Base-by-base conservation (phyloP, 1,284 basidiomycete genomes). In the Limonomyces culmigenus region DNA sequence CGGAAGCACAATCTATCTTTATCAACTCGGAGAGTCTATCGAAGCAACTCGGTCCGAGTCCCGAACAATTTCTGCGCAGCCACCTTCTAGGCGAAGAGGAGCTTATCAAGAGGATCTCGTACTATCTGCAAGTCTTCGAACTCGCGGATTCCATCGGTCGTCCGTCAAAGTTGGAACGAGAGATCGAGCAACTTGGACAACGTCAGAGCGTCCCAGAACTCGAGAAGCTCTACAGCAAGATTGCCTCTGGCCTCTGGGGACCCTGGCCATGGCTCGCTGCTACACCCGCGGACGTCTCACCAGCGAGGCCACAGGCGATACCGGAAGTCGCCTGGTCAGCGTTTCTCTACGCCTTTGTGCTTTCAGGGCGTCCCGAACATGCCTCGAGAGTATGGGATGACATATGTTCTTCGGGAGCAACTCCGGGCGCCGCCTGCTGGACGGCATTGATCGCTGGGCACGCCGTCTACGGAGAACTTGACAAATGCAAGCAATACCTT, bases 351-450 rank as follows among this genome's bases (percentile, higher is more conserved):
- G 69, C 64, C 13, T 79, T 80, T 42, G 51, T 80, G 32, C 58
- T 55, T 37, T 62, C 62, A 41, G 55, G 63, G 19, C 55, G 62
- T 32, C 56, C 59, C 30, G 70, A 78, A 38, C 49, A 74, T 14
- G 78, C 71, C 1, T 63, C 62, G 32, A 52, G 52, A 20, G 46
- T 83, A 4, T 83, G 79, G 80, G 59, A 68, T 27, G 73, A 78
- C 43, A 65, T 81, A 55, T 37, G 55, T 11, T 47, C 50, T 17
- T 50, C 65, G n/a, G 64, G 62, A 2, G 49, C 75, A 15, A 53
- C 42, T 25, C 70, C 70, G 13, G 60, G 62, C 1, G 50, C 65
- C 8, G 54, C 58, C 16, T 60, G 68, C 40, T 83, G 75, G 76
- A 79, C 70, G 17, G 63, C 70, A 13, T 60, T 80, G 30, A 55